Evolutionary conservation across 768 basidiomycete species (phyloP), one percentile per base, ranked within the genome.

Genomic region (Mycena alexandri): DNA sequence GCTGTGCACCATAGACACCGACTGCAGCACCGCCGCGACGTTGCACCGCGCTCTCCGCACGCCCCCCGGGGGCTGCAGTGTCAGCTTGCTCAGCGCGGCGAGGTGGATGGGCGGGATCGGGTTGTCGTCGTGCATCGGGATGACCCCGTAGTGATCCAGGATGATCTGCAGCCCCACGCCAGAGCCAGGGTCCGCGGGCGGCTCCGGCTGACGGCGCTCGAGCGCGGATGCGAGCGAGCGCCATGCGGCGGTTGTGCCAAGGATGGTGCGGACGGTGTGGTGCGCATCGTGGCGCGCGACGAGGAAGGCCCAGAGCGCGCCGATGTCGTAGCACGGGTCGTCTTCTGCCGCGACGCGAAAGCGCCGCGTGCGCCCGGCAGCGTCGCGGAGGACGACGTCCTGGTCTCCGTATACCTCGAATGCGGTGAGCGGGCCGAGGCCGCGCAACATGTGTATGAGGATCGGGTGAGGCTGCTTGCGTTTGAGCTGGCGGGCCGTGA

Each of bases 381-480:
- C 46, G 34, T 60, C 58, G 58, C 58, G 58, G 17, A 60, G 47
- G 58, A 48, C 2, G 47, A 60, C 47, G 36, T 60, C 36, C 58
- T 60, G 58, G 22, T 60, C 58, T n/a, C 29, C 17, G 58, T 60
- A 21, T 33, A 60, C 58, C 57, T 59, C 44, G 16, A 61, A 61
- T 11, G 51, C 42, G 29, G 21, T 43, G 38, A 61, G 16, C 2
- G 60, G 38, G 48, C 2, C 36, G 36, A 61, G 59, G 48, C 38
- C 59, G 48, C 47, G 59, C 36, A 61, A 25, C 59, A 61, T 61
- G 59, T 50, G 50, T 10, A 24, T 44, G 60, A 61, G 42, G 50
- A 61, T 53, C 7, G 60, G 41, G 8, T 52, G 60, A 10, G 60
- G 50, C n/a, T 33, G n/a, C 29, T 53, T 53, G 60, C 48, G 48